Evolutionary conservation across 805 yeast genomes (phyloP), one percentile per base, ranked within the genome.

Genomic region (Wickerhamiella vanderwaltii): DNA sequence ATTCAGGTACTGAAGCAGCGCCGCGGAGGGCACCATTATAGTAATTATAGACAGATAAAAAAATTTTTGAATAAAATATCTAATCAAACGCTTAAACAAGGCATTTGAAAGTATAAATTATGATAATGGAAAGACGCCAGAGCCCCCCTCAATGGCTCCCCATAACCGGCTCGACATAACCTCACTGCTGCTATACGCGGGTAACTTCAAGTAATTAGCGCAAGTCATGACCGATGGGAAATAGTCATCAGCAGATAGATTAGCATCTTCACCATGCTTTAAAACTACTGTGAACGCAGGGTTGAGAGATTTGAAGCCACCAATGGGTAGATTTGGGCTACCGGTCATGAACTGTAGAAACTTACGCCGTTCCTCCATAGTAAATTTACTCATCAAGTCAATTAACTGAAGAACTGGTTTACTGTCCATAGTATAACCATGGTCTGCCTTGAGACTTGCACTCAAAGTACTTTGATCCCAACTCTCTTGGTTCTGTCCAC

Each of bases 171-270:
- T 56, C 38, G 58, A 64, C 78, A 91, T 69, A 1, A 82, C 60
- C 13, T 67, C 75, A 45, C 68, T 70, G 26, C 71, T 63, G 3
- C 84, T 70, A 56, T 88, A 91, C 48, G 80, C 73, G 4, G 98
- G 97, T 16, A 91, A 63, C 58, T 88, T 88, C 50, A 88, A 67
- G 56, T 88, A 91, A 57, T 88, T 88, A 3, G 94, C 96, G 65
- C 98, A 88, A 0, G 98, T 88, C 98, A 88, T 88, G 2, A 91
- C 98, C 61, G 95, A 84, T 1, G 98, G 97, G 43, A 91, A 66
- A 54, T 79, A 86, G 46, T 77, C 85, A 59, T 88, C 94, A 4
- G 82, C 71, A 9, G 63, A 60, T 19, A 72, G 56, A 1, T 17
- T 20, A 0, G 77, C 79, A 35, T 71, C 76, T 40, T 88, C 97